Conservation (phyloP, 73 alveolate species). For the Paramecium octaurelia region DNA sequence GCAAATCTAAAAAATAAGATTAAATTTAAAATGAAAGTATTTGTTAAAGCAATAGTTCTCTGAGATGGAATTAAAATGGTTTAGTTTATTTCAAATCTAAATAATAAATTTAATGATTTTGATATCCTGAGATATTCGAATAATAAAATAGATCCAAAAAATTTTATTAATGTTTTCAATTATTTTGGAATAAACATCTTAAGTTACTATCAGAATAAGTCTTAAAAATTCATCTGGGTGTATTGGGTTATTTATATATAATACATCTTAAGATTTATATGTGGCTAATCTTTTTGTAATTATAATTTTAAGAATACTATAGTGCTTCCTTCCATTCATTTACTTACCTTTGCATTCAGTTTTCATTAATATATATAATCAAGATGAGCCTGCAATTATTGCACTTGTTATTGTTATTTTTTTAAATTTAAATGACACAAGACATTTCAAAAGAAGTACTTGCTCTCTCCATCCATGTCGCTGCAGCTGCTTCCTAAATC, state of each 20-base stretch:
- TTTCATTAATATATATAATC: neutral
- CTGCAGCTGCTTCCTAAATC: neutral
- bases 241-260: neutral
- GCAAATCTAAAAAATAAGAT: constrained; percentile 86
- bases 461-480: neutral
- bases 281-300: neutral
- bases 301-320: neutral
- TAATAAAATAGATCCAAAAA: constrained; percentile 93
- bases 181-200: constrained; percentile 68
- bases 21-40: constrained; percentile 87
- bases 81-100: constrained; percentile 77
- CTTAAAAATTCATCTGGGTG: neutral
- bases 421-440: neutral
- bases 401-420: neutral
- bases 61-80: constrained; percentile 81
- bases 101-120: constrained; percentile 74
- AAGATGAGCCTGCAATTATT: neutral
- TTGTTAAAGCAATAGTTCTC: constrained; percentile 69
- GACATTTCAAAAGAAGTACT: neutral
- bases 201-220: neutral
- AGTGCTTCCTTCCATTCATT: neutral
- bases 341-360: neutral
- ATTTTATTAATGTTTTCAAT: constrained; percentile 92
- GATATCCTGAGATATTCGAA: constrained; percentile 80
- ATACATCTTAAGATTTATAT: neutral